Percentiles rank a stretch among this genome's conserved stretches.
Evolutionary conservation across 768 basidiomycete genomes (phyloP).

Genomic region (Leccinum sublutescens): DNA sequence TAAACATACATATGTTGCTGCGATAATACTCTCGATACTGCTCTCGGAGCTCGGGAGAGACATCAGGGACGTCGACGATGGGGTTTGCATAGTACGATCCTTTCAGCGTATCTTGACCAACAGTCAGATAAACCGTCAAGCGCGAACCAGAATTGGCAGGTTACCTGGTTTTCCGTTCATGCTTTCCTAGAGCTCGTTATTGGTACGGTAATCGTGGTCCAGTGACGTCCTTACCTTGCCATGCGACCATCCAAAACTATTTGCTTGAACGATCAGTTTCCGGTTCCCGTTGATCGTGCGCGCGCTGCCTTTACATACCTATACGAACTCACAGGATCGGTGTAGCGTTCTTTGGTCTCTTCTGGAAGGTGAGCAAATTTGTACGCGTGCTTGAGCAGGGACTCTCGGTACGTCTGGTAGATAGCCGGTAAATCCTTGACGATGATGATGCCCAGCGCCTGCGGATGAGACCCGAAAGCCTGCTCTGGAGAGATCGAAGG

Average conservation of each 20-base stretch:
- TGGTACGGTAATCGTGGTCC: background rate
- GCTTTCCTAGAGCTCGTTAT: conserved; percentile 57
- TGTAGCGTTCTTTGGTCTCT: conserved; percentile 65
- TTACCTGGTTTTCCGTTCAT: conserved; percentile 92
- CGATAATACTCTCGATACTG: conserved; percentile 84
- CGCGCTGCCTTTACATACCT: conserved; percentile 47
- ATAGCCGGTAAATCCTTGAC: conserved; percentile 74
- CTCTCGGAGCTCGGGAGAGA: conserved; percentile 50
- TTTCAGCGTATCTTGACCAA: conserved; percentile 70
- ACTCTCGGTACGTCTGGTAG: conserved; percentile 63
- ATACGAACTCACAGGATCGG: conserved; percentile 69
- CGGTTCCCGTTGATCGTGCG: background rate
- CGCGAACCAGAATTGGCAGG: background rate
- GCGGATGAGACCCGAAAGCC: conserved; percentile 79
- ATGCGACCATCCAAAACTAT: conserved; percentile 95
- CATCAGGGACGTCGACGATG: conserved; percentile 60
- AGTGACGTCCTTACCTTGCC: conserved; percentile 64
- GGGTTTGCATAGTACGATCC: conserved; percentile 93
- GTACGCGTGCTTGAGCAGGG: conserved; percentile 72
- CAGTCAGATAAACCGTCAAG: conserved; percentile 2
- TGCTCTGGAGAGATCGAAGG: conserved; percentile 43
- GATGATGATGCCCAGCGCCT: conserved; percentile 78
- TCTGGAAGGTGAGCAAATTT: conserved; percentile 74
- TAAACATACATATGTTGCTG: conserved; percentile 74
- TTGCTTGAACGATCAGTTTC: background rate